Percentiles rank a stretch among this genome's conserved stretches.
These are phyloP conservation scores for Meyerozyma smithsonii DNA, from an alignment of 1,139 yeast species.

Conservation along the genomic window DNA sequence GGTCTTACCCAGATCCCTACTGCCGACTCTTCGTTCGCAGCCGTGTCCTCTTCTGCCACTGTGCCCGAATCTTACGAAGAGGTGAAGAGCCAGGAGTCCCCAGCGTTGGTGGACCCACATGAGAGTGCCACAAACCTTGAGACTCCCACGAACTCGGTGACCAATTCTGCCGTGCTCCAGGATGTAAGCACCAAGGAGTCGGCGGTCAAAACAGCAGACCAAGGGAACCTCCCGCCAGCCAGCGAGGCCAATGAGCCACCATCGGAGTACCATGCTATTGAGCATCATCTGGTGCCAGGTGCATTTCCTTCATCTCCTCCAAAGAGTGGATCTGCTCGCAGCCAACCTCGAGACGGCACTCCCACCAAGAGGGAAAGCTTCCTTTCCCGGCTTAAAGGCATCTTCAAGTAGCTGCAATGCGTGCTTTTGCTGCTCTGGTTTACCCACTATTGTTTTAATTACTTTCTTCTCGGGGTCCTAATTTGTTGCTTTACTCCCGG, in stretches of 20 bases:
- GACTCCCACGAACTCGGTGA: slow-evolving; percentile 22
- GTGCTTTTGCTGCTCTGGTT: neutral
- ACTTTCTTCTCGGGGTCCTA: slow-evolving; percentile 5
- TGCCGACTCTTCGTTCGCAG: slow-evolving; percentile 38
- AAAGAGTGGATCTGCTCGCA: slow-evolving; percentile 6
- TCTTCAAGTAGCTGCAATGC: slow-evolving; percentile 21
- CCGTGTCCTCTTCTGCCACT: slow-evolving; percentile 29
- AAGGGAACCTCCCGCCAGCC: slow-evolving; percentile 2
- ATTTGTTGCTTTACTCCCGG: slow-evolving; percentile 3
- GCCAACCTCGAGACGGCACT: slow-evolving; percentile 3
- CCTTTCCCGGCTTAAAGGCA: slow-evolving; percentile 29
- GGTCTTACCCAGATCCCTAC: slow-evolving; percentile 26
- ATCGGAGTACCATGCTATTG: slow-evolving; percentile 5
- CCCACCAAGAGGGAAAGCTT: slow-evolving; percentile 24
- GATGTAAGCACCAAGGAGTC: neutral
- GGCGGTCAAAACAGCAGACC: neutral
- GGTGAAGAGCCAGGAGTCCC: slow-evolving; percentile 8
- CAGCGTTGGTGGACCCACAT: slow-evolving; percentile 9
- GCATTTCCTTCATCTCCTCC: slow-evolving; percentile 18
- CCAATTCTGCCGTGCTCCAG: slow-evolving; percentile 8
- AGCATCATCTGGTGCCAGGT: slow-evolving; percentile 18
- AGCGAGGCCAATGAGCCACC: slow-evolving; percentile 6
- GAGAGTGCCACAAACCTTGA: slow-evolving; percentile 15
- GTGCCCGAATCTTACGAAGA: slow-evolving; percentile 17
- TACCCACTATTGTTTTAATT: slow-evolving; percentile 3